These are phyloP conservation scores for Aspergillus ruber DNA, from an alignment of 2,329 filamentous ascomycete species.

Conservation along the genomic window DNA sequence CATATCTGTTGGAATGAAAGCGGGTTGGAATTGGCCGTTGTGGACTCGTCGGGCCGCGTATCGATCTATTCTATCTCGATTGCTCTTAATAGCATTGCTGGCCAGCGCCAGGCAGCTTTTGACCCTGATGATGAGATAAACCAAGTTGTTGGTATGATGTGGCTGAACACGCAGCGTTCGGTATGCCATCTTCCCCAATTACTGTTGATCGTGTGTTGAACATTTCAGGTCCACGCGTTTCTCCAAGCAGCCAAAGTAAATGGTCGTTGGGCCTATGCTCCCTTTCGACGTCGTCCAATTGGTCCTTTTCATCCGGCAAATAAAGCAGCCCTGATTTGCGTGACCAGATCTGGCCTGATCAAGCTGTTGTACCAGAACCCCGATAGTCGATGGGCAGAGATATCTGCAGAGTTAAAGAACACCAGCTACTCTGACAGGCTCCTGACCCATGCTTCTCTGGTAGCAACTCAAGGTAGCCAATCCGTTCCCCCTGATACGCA, in stretches of 20 bases:
- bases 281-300: constrained; percentile 57
- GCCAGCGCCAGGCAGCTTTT: constrained; percentile 56
- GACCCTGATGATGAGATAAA: constrained; percentile 69
- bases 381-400: constrained; percentile 65
- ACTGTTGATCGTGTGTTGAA: constrained; percentile 1
- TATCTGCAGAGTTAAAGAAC: constrained; percentile 66
- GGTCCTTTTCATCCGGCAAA: constrained; percentile 62
- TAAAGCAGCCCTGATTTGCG: constrained; percentile 68
- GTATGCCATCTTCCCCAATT: constrained; percentile 25
- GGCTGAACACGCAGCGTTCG: constrained; percentile 61
- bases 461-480: constrained; percentile 62
- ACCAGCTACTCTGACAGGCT: constrained; percentile 65
- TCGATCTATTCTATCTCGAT: constrained; percentile 66
- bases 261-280: constrained; percentile 63
- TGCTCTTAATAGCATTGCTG: constrained; percentile 65
- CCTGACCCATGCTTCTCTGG: constrained; percentile 72
- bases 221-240: constrained; percentile 34
- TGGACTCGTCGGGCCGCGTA: constrained; percentile 73
- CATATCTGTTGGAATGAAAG: constrained; percentile 78
- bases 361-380: constrained; percentile 72
- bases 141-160: constrained; percentile 75
- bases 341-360: constrained; percentile 68
- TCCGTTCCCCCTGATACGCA: constrained; percentile 6
- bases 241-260: constrained; percentile 59
- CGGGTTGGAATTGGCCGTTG: constrained; percentile 72